These are phyloP conservation scores for Lentinula aciculospora DNA, from an alignment of 768 basidiomycete species.

Conservation along the genomic window DNA sequence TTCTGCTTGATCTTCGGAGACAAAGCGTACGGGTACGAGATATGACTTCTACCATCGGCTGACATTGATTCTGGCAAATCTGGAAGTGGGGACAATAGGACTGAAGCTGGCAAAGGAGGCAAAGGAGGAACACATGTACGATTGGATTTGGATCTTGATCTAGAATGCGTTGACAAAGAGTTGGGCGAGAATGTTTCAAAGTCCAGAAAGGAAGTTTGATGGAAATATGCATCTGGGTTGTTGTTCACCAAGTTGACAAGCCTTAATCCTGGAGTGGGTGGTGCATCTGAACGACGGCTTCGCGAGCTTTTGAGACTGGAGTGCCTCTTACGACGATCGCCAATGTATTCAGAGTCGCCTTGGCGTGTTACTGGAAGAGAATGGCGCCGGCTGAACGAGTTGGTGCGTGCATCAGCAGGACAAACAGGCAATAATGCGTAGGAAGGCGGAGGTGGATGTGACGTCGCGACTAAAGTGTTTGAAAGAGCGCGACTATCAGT, in stretches of 20 bases:
- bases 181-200: background rate
- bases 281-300: constrained; percentile 12
- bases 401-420: constrained; percentile 1
- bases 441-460: background rate
- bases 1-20: constrained; percentile 7
- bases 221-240: background rate
- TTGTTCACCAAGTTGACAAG: constrained; percentile 14
- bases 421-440: background rate
- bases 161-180: background rate
- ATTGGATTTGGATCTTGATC: background rate
- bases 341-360: constrained; percentile 5
- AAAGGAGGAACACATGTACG: background rate
- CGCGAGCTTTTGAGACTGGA: constrained; percentile 20
- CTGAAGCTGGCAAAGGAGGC: constrained; percentile 1
- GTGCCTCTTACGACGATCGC: constrained; percentile 13
- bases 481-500: background rate
- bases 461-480: background rate
- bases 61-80: background rate
- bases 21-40: constrained; percentile 26
- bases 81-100: constrained; percentile 6
- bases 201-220: constrained; percentile 1
- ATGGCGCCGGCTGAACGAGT: constrained; percentile 17
- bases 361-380: constrained; percentile 21
- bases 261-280: constrained; percentile 15
- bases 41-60: constrained; percentile 8